phyloP scores from a whole-genome alignment of 345 rosid species.

The Rhodamnia rubescens region DNA sequence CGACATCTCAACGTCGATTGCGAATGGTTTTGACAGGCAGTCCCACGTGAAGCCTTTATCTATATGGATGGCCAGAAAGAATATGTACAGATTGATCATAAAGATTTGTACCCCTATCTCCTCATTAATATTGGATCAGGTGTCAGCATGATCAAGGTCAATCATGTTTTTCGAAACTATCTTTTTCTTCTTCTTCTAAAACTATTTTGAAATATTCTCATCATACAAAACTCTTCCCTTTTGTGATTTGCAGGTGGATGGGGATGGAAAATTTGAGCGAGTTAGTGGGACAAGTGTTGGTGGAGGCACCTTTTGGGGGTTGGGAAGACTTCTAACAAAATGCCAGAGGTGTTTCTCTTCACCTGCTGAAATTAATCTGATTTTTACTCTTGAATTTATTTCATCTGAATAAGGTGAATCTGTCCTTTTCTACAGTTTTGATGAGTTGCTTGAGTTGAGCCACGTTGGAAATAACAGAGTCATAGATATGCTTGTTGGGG shows the following conservation, averaged over 20 bases:
- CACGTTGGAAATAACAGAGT: constrained; percentile 71
- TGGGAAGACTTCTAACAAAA: constrained; percentile 76
- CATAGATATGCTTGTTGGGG: constrained; percentile 91
- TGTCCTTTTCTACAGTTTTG: constrained; percentile 31
- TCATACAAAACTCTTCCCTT: constrained; percentile 1
- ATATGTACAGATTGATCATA: constrained; percentile 58
- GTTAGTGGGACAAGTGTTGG: constrained; percentile 90
- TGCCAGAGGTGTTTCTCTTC: constrained; percentile 48
- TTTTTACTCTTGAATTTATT: neutral
- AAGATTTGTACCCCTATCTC: constrained; percentile 74
- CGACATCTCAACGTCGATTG: neutral
- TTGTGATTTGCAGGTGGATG: constrained; percentile 51
- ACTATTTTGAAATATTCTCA: neutral
- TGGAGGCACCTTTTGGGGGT: constrained; percentile 84
- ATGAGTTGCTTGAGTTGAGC: constrained; percentile 70
- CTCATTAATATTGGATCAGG: constrained; percentile 94
- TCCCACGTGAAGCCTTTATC: constrained; percentile 71
- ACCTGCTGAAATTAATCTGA: neutral
- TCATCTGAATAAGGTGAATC: neutral
- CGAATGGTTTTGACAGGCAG: constrained; percentile 42
- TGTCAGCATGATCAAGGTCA: constrained; percentile 93
- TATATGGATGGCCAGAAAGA: constrained; percentile 59
- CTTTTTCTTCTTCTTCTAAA: neutral
- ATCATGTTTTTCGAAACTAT: neutral
- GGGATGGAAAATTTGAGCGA: constrained; percentile 70